These are phyloP conservation scores for Mikania micrantha DNA, from an alignment of 129 eudicot genomes.

Conservation along the genomic window DNA sequence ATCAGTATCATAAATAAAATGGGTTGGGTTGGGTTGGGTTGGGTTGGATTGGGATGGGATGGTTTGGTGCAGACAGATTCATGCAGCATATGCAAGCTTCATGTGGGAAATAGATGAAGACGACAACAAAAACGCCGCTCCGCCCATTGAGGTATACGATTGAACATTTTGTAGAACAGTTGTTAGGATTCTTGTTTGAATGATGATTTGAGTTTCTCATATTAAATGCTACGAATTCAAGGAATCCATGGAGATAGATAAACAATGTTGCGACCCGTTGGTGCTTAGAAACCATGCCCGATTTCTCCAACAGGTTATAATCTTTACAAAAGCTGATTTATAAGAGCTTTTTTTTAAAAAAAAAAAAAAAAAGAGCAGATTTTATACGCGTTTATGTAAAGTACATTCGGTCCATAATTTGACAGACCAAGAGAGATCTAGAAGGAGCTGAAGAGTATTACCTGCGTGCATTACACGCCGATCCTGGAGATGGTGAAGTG, in stretches of 20 bases:
- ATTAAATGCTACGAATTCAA: not conserved
- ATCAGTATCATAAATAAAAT: not conserved
- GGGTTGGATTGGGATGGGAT: not conserved
- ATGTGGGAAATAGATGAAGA: slow-evolving; percentile 71
- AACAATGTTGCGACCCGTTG: slow-evolving; percentile 39
- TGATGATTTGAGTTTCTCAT: not conserved
- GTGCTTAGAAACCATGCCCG: slow-evolving; percentile 49
- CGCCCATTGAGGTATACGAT: slow-evolving; percentile 24
- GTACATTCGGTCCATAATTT: not conserved
- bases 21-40: not conserved
- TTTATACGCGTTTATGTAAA: not conserved
- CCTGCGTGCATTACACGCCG: slow-evolving; percentile 42
- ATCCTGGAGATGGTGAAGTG: slow-evolving; percentile 44
- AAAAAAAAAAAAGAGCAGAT: not conserved
- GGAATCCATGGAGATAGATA: slow-evolving; percentile 30
- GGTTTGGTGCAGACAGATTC: slow-evolving; percentile 50
- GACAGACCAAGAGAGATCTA: slow-evolving; percentile 62
- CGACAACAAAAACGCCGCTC: slow-evolving; percentile 31
- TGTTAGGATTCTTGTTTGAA: not conserved
- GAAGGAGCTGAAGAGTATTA: slow-evolving; percentile 58
- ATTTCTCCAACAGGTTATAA: slow-evolving; percentile 52
- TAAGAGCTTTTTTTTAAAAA: no score
- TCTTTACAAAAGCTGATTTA: not conserved
- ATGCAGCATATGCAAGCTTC: slow-evolving; percentile 86
- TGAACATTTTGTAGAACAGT: not conserved